phyloP scores from a whole-genome alignment of 345 rosid genomes.

The Arabidopsis arenosa region DNA sequence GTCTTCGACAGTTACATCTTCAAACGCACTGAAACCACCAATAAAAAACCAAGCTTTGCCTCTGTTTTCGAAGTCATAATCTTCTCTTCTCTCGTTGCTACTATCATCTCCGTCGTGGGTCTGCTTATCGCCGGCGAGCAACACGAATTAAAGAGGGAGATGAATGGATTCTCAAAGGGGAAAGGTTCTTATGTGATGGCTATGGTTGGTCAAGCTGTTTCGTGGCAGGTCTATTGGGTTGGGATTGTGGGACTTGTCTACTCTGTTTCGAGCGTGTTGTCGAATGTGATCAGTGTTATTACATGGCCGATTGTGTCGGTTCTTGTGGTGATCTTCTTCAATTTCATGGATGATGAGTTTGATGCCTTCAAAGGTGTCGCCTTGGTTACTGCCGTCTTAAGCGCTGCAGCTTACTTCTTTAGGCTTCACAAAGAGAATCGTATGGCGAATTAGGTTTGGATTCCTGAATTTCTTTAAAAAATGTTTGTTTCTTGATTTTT shows the following conservation, averaged over 20 bases:
- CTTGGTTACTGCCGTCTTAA: conserved; percentile 32
- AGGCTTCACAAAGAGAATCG: conserved; percentile 44
- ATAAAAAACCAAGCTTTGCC: conserved; percentile 36
- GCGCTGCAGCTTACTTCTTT: conserved; percentile 40
- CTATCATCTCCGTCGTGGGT: conserved; percentile 37
- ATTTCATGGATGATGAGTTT: conserved; percentile 39
- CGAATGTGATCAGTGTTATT: conserved; percentile 41
- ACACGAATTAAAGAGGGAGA: conserved; percentile 38
- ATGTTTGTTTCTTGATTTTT: not conserved
- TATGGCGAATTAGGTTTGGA: not conserved
- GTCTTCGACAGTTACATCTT: conserved; percentile 35
- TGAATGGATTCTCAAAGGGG: conserved; percentile 37
- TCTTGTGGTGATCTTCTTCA: conserved; percentile 42
- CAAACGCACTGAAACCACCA: conserved; percentile 31
- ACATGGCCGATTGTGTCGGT: conserved; percentile 47
- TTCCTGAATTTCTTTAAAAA: not conserved
- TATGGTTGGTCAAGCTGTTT: conserved; percentile 45
- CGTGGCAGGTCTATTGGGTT: conserved; percentile 47
- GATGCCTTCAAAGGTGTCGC: conserved; percentile 38
- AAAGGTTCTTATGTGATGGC: conserved; percentile 39
- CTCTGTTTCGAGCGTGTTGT: conserved; percentile 39
- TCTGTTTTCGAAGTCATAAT: conserved; percentile 38
- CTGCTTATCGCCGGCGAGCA: conserved; percentile 40
- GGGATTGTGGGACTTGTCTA: conserved; percentile 45
- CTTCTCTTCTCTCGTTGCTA: conserved; percentile 37